phyloP scores from a whole-genome alignment of 1,284 basidiomycete genomes.

The Ceratobasidium sp. region DNA sequence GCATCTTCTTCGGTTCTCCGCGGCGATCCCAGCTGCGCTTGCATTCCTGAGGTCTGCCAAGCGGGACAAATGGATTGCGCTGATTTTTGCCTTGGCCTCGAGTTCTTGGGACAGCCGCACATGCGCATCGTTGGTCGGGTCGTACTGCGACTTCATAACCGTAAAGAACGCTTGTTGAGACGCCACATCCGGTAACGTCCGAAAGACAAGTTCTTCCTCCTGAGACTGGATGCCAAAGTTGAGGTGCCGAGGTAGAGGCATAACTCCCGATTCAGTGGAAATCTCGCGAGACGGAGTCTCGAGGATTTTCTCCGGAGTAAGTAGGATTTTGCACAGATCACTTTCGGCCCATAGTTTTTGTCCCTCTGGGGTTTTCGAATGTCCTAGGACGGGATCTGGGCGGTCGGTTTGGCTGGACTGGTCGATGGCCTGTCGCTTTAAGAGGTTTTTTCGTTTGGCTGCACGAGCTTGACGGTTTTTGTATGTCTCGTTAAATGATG shows the following conservation, averaged over 20 bases:
- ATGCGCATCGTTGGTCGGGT: neutral
- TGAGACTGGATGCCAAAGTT: constrained; percentile 37
- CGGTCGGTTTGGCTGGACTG: constrained; percentile 11
- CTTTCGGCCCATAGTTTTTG: constrained; percentile 33
- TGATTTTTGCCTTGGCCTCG: constrained; percentile 29
- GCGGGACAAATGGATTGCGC: constrained; percentile 33
- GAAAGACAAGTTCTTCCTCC: constrained; percentile 40
- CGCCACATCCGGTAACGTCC: constrained; percentile 29
- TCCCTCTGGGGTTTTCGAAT: constrained; percentile 26
- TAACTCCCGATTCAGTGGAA: neutral
- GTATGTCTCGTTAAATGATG: constrained; percentile 33
- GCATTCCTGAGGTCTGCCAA: constrained; percentile 36
- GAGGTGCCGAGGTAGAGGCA: constrained; percentile 18
- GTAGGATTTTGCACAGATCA: constrained; percentile 39
- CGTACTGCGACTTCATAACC: neutral
- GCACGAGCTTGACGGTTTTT: constrained; percentile 36
- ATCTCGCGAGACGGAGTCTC: constrained; percentile 16
- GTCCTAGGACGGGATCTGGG: constrained; percentile 30
- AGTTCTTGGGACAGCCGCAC: neutral
- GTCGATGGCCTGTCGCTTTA: constrained; percentile 18
- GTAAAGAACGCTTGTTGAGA: constrained; percentile 36
- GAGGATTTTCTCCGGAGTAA: constrained; percentile 36
- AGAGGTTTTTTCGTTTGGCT: constrained; percentile 35
- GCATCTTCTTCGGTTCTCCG: constrained; percentile 37
- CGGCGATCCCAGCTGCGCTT: constrained; percentile 43